Evolutionary conservation across 2,329 filamentous ascomycete genomes (phyloP), one percentile per base, ranked within the genome.

Genomic region (Cladophialophora bantiana): DNA sequence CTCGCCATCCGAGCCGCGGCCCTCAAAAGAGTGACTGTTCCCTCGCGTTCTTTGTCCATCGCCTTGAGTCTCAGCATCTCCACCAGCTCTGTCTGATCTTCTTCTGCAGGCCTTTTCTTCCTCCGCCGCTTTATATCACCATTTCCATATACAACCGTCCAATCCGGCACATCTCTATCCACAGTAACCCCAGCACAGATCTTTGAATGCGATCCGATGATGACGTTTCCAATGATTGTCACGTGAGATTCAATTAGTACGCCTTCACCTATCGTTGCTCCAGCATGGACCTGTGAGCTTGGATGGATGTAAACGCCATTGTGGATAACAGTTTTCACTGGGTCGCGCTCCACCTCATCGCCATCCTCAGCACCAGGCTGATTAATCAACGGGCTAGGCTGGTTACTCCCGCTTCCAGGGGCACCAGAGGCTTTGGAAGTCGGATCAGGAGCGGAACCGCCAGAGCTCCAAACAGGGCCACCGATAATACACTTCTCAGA

Each of bases 121-220:
- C 71, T 70, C 36, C 76, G 73, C 70, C 80, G 74, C 18, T 77
- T 77, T 52, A 71, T 60, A 15, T 75, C 71, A 31, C 74, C 81
- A 32, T 89, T 85, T 0, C 89, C 89, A 77, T 87, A 93, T 26
- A 93, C 80, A 4, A 93, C 90, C 0, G 88, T 89, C 75, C 86
- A 88, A 67, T 92, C 89, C 0, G 86, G 85, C 0, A 94, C 74
- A 10, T 81, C 78, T 36, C 87, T 85, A 0, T 85, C 84, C 10
- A 70, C 68, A 32, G 83, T 81, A 31, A 86, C 89, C 66, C 86
- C 83, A 0, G 90, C 85, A 7, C 90, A 89, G 59, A 94, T 83
- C 26, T 90, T 92, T 73, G 90, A 90, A 75, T 92, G 86, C 83
- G 78, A 71, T n/a, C 79, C 76, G 3, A 80, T 72, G 1, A 71